A percentile compares a stretch with the other conserved stretches of the same genome.
Conservation (phyloP, 225 moss, liverwort and hornwort species). For the Takakia lepidozioides region DNA sequence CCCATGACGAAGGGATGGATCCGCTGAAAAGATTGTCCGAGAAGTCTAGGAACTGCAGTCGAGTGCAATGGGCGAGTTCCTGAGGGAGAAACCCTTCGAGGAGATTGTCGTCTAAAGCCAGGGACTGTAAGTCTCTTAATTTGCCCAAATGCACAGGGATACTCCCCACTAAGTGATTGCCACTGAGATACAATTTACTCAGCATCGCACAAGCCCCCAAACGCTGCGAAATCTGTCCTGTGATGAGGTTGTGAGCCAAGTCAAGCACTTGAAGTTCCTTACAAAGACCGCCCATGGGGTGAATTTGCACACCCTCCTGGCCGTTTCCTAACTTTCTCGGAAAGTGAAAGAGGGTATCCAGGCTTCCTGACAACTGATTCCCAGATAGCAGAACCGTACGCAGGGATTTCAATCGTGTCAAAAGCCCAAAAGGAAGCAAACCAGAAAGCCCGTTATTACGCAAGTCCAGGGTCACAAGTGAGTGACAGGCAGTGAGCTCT, state of each 20-base stretch:
- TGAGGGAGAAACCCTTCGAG: slow-evolving; percentile 30
- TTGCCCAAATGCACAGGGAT: slow-evolving; percentile 32
- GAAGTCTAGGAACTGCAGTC: slow-evolving; percentile 29
- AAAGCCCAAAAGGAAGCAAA: too few species aligned
- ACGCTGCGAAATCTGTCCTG: slow-evolving; percentile 19
- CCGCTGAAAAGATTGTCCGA: slow-evolving; percentile 38
- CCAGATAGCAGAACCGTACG: too few species aligned
- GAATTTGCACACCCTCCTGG: too few species aligned
- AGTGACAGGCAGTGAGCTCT: too few species aligned
- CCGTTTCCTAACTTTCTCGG: too few species aligned
- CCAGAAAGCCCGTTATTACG: too few species aligned
- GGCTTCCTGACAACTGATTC: too few species aligned
- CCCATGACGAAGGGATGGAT: slow-evolving; percentile 26
- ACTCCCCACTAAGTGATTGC: slow-evolving; percentile 24
- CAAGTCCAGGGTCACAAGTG: too few species aligned
- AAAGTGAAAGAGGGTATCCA: too few species aligned
- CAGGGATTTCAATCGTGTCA: too few species aligned
- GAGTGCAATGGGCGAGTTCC: slow-evolving; percentile 28
- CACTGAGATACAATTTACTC: slow-evolving; percentile 21
- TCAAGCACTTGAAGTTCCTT: too few species aligned
- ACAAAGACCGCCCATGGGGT: too few species aligned
- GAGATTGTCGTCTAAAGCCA: slow-evolving; percentile 34
- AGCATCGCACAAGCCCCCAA: slow-evolving; percentile 16
- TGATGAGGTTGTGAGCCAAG: slow-evolving; percentile 11
- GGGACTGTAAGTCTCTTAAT: slow-evolving; percentile 21